Base-by-base conservation (phyloP, 2,329 filamentous ascomycete species). In the Lasiodiplodia citricola region DNA sequence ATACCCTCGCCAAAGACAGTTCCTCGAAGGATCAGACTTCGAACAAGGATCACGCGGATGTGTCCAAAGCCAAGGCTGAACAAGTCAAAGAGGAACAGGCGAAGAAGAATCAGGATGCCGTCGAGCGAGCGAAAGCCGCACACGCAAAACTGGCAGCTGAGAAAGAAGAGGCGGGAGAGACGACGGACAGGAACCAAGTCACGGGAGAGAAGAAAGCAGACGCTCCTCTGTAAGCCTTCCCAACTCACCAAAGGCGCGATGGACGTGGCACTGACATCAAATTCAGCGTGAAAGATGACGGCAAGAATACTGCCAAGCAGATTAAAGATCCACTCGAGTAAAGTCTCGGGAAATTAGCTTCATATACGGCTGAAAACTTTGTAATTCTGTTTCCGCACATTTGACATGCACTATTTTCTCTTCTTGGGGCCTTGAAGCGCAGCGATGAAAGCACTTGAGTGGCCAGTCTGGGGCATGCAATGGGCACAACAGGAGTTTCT, bases 271-370 rank as follows among this genome's bases (percentile, higher is more conserved):
- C 67, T 68, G 31, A 68, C 60, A 35, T 5, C 25, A 31, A 10
- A 4, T 23, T 3, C 18, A 68, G 67, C 25, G 52, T 62, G 38
- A 64, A 68, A 51, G 23, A 21, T 5, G 54, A 52, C 1, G 41
- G 8, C 25, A 41, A 41, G 10, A 58, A 52, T 21, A 31, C 51
- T n/a, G 65, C 41, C n/a, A 67, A 67, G 66, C 37, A 67, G 66
- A 54, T 68, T 13, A 68, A 68, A 68, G 66, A 68, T 44, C 66
- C 66, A 18, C 66, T 68, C 56, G 66, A 63, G 44, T 68, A 58
- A 35, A 68, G 13, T 2, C 35, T 52, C 31, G 47, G n/a, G 31
- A 38, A n/a, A 38, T 28, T 51, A 63, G 58, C 58, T 63, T 47
- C 14, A 64, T 64, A 64, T 64, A 64, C 60, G 41, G 31, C 54